These are phyloP conservation scores for Galerina marginata DNA, from an alignment of 768 basidiomycete species.

Conservation along the genomic window DNA sequence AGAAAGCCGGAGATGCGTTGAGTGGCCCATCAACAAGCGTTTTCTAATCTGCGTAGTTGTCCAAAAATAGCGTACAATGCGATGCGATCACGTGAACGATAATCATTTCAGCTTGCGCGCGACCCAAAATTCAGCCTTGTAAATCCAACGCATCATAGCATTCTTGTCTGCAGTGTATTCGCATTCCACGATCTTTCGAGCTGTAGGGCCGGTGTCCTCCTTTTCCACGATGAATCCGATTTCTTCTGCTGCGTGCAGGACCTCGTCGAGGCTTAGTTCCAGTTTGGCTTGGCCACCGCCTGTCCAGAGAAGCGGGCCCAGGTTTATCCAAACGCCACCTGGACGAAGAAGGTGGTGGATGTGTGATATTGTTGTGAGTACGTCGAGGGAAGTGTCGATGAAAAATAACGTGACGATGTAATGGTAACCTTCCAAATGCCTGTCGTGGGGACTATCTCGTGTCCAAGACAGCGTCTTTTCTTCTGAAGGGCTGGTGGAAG, in stretches of 20 bases:
- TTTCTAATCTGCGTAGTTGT: too few relatives aligned
- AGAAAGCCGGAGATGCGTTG: too few relatives aligned
- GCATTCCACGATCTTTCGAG: conserved; percentile 55
- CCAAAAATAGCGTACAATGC: too few relatives aligned
- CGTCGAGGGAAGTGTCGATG: conserved; percentile 65
- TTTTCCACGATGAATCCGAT: conserved; percentile 57
- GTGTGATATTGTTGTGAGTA: conserved; percentile 57
- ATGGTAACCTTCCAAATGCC: conserved; percentile 49
- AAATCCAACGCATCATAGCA: conserved; percentile 77
- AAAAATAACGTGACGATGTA: conserved; percentile 70
- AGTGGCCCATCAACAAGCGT: too few relatives aligned
- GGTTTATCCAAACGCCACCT: conserved; percentile 74
- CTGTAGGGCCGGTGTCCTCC: conserved; percentile 26
- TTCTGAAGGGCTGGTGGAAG: conserved; percentile 21
- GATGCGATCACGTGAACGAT: conserved; percentile 7
- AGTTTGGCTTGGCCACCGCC: conserved; percentile 57
- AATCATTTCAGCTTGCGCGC: conserved; percentile 33
- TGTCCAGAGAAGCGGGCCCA: conserved; percentile 72
- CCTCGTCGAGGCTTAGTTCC: conserved; percentile 70
- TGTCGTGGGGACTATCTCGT: background rate
- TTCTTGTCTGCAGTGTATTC: conserved; percentile 67
- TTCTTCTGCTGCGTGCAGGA: conserved; percentile 52
- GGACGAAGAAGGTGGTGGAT: conserved; percentile 62
- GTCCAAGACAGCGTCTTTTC: conserved; percentile 17
- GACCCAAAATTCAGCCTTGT: conserved; percentile 72